phyloP scores from a whole-genome alignment of 2,329 filamentous ascomycete species.

The Sporothrix humicola region DNA sequence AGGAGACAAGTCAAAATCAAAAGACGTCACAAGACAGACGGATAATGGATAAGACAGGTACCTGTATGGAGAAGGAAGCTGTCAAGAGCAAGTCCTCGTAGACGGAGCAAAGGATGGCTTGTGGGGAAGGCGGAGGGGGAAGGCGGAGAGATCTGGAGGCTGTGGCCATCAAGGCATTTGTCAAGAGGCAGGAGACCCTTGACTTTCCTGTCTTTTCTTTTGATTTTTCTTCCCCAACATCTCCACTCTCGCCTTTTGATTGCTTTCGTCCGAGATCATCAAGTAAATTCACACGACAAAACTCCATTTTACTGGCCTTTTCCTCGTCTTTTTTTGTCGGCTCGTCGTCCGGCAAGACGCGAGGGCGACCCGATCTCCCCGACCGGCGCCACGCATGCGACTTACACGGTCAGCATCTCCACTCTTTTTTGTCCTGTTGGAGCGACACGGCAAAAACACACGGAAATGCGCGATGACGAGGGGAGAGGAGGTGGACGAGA shows the following conservation, averaged over 20 bases:
- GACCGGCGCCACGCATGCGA: constrained; percentile 6
- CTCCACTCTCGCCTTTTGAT: background rate
- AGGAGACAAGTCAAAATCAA: no score
- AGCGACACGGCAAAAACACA: background rate
- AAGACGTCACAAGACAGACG: background rate
- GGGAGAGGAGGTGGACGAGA: background rate
- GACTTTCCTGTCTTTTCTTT: background rate
- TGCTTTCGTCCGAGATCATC: background rate
- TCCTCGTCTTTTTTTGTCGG: background rate
- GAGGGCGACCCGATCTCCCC: constrained; percentile 23
- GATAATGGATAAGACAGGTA: background rate
- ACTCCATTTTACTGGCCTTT: background rate
- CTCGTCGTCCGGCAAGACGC: background rate
- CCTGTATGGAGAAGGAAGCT: no score
- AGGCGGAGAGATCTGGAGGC: background rate
- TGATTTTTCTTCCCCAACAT: background rate
- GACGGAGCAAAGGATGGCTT: background rate
- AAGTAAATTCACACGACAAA: background rate
- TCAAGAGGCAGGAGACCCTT: background rate
- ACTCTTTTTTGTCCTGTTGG: background rate
- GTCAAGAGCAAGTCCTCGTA: no score
- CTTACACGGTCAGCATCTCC: constrained; percentile 17
- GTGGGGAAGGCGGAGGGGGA: background rate
- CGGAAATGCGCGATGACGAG: constrained; percentile 2
- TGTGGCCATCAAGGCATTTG: background rate